Evolutionary conservation across 352 stramenopile genomes (phyloP).

Genomic region (Thraustochytrium striatum): DNA sequence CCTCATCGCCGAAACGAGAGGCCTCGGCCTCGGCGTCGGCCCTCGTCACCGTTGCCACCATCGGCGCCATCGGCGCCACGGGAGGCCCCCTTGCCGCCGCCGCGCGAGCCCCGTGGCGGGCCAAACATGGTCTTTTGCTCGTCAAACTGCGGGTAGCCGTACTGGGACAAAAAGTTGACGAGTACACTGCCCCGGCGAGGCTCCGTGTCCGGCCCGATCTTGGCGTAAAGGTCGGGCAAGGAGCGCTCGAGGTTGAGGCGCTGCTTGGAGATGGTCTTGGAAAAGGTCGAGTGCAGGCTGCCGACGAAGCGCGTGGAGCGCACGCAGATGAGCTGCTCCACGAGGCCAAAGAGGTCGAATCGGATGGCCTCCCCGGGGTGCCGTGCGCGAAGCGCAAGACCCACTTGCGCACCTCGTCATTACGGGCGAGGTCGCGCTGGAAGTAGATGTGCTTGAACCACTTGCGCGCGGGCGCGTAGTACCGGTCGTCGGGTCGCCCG

Average conservation of each 20-base stretch:
- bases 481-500: not conserved
- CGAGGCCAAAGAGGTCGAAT: constrained; percentile 43
- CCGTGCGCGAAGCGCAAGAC: not conserved
- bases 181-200: constrained; percentile 12
- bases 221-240: not conserved
- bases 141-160: not conserved
- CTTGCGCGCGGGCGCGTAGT: constrained; percentile 10
- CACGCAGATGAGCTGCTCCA: constrained; percentile 44
- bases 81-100: not conserved
- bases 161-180: not conserved
- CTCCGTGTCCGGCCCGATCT: not conserved
- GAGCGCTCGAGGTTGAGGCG: not conserved
- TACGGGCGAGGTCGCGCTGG: constrained; percentile 18
- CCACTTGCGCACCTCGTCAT: constrained; percentile 7
- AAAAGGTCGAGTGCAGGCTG: constrained; percentile 32
- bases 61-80: not conserved
- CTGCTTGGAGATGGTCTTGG: constrained; percentile 37
- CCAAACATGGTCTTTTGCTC: not conserved
- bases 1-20: not conserved
- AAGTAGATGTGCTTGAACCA: constrained; percentile 17
- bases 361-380: not conserved
- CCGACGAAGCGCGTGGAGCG: constrained; percentile 18
- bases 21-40: not conserved
- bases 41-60: too few relatives aligned
- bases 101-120: too few relatives aligned